Evolutionary conservation across 805 yeast genomes (phyloP).

Genomic region (Metschnikowia dekortorum): DNA sequence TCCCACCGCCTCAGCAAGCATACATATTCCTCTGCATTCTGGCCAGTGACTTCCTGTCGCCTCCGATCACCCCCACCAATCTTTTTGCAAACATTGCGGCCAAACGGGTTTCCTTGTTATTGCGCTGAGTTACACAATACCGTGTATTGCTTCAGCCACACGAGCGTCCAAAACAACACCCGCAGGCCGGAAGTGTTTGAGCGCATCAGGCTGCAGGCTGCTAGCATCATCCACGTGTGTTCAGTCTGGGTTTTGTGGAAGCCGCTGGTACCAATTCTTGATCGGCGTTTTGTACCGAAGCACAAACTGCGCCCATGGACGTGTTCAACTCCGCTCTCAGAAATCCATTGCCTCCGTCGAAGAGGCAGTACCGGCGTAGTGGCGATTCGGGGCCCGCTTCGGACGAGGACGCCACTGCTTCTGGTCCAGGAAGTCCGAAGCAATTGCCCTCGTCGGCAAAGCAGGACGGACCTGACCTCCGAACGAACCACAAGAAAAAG

Average conservation of each 20-base stretch:
- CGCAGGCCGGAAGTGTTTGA: not conserved
- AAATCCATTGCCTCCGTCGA: slow-evolving; percentile 35
- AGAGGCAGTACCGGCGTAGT: slow-evolving; percentile 16
- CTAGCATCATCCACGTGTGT: not conserved
- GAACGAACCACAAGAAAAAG: slow-evolving; percentile 26
- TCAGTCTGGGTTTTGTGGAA: not conserved
- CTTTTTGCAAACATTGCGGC: not conserved
- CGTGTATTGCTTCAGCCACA: not conserved
- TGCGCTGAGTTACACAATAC: not conserved
- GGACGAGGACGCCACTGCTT: slow-evolving; percentile 4
- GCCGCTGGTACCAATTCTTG: not conserved
- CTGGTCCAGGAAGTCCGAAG: not conserved
- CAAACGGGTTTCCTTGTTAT: not conserved
- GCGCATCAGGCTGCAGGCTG: not conserved
- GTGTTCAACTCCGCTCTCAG: slow-evolving; percentile 27
- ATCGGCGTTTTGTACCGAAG: not conserved
- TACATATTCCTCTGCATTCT: not conserved
- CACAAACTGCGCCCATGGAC: slow-evolving; percentile 15
- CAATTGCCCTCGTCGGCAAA: slow-evolving; percentile 1
- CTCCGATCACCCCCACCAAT: not conserved
- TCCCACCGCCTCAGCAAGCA: not conserved
- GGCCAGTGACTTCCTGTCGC: not conserved
- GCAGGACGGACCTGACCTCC: slow-evolving; percentile 13
- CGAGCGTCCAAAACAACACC: not conserved
- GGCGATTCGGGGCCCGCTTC: slow-evolving; percentile 3